Base-by-base conservation (phyloP, 2,329 filamentous ascomycete genomes). In the Myrmaecium sp. region DNA sequence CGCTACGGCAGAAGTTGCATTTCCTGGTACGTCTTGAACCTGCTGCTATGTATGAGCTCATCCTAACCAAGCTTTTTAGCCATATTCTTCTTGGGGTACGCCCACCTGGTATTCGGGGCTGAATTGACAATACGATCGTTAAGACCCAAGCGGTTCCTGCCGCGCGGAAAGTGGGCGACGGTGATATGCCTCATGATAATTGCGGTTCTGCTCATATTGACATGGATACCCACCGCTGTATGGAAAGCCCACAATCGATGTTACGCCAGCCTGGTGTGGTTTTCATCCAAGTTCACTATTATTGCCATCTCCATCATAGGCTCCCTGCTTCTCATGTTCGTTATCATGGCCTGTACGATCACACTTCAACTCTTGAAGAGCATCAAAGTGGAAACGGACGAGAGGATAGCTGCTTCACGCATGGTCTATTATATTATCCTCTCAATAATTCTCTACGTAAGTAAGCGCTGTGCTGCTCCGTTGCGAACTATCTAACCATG, bases 191-290 rank as follows among this genome's bases (percentile, higher is more conserved):
- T 72, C 16, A 55, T 46, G 12, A 42, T 61, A 8, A 47, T 74
- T 14, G 46, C 59, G 11, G 43, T 66, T 23, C 52, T 70, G 30
- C 42, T 66, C 12, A 42, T 77, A 17, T 46, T 52, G 19, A 69
- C 65, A 12, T 74, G 71, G 48, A 51, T 72, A 19, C 62, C 73
- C 14, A 68, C 70, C 10, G 53, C 64, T 29, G 55, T 67, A 26
- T 51, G 63, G 33, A 58, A 54, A 4, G 62, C 72, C 22, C 58
- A 60, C 5, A 62, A 72, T 35, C 59, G 63, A 27, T 80, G 74
- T 50, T 71, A 77, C 38, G 70, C 69, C 14, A 71, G 69, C 5
- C 55, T 80, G 5, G 68, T 77, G 36, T 78, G 69, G 68, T 75
- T 74, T 33, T 54, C 77, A 21, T 58, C 65, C 29, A 61, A 68